Conservation (phyloP, 1,284 basidiomycete genomes). For the Sanguinoderma infundibulare region DNA sequence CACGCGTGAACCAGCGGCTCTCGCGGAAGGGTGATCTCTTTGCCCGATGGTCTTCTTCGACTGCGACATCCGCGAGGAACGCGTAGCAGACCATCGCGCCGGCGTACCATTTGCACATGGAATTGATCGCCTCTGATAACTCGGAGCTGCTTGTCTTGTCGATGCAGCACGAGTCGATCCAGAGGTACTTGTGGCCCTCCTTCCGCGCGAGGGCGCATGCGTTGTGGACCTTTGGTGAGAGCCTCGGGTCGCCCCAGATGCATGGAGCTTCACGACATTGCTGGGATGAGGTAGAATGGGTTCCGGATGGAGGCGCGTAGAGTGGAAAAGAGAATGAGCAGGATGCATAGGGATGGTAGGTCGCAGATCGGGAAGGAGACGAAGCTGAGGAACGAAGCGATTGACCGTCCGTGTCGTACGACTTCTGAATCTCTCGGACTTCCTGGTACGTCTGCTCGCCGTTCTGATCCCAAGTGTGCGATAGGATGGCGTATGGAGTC, state of each 20-base stretch:
- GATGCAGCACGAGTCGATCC: constrained; percentile 20
- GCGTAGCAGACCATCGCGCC: neutral
- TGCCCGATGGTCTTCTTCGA: neutral
- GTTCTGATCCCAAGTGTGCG: no score
- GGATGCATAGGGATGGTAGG: no score
- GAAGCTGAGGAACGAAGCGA: neutral
- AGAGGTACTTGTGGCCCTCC: constrained; percentile 1
- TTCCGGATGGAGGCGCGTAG: no score
- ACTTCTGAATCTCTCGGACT: neutral
- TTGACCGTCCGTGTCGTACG: neutral
- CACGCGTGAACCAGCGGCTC: neutral
- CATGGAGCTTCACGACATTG: no score
- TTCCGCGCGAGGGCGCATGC: constrained; percentile 2
- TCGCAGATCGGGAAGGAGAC: neutral
- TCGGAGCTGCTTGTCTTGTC: constrained; percentile 14
- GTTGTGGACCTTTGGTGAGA: constrained; percentile 3
- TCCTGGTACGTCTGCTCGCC: neutral
- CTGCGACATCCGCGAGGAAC: neutral
- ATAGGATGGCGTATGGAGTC: no score
- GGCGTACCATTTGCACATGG: constrained; percentile 1
- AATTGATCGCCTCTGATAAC: constrained; percentile 16
- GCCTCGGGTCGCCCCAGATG: neutral
- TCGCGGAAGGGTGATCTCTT: neutral
- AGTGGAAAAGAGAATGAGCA: no score
- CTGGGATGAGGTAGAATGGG: no score